Evolutionary conservation across 108 stramenopile species (phyloP).

Genomic region (Hondaea fermentalgiana): DNA sequence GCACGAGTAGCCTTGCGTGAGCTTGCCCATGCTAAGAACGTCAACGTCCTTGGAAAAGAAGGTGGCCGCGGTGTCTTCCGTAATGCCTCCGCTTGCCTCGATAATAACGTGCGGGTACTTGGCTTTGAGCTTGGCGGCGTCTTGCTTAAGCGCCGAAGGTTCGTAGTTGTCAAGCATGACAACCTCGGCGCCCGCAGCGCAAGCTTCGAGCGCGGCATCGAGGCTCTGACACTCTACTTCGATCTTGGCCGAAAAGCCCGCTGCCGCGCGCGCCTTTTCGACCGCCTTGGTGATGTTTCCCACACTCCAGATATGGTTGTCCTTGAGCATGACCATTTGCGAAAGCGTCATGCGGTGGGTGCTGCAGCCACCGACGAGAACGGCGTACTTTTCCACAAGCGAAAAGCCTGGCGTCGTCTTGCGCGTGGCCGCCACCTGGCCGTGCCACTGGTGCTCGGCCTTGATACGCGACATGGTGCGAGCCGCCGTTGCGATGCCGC

Average conservation of each 20-base stretch:
- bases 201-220: constrained; percentile 82
- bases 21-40: constrained; percentile 82
- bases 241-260: constrained; percentile 94
- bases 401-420: constrained; percentile 98
- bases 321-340: constrained; percentile 99
- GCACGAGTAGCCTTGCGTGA: constrained; percentile 95
- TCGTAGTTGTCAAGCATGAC: constrained; percentile 97
- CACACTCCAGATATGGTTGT: constrained; percentile 85
- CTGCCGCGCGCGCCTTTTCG: constrained; percentile 61
- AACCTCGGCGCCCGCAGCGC: constrained; percentile 74
- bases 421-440: constrained; percentile 87
- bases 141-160: constrained; percentile 61
- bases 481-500: constrained; percentile 83
- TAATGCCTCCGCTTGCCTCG: constrained; percentile 97
- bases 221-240: constrained; percentile 86
- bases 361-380: constrained; percentile 75
- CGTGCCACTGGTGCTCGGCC: constrained; percentile 64
- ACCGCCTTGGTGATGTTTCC: constrained; percentile 82
- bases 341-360: constrained; percentile 42
- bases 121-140: constrained; percentile 69
- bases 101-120: constrained; percentile 76
- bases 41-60: constrained; percentile 82
- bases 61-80: constrained; percentile 70
- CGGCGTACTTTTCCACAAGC: constrained; percentile 93
- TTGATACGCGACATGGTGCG: constrained; percentile 48